Percentiles rank a stretch among this genome's conserved stretches.
Evolutionary conservation across 257 asterid species (phyloP).

Genomic region (Jaltomata sinuosa): DNA sequence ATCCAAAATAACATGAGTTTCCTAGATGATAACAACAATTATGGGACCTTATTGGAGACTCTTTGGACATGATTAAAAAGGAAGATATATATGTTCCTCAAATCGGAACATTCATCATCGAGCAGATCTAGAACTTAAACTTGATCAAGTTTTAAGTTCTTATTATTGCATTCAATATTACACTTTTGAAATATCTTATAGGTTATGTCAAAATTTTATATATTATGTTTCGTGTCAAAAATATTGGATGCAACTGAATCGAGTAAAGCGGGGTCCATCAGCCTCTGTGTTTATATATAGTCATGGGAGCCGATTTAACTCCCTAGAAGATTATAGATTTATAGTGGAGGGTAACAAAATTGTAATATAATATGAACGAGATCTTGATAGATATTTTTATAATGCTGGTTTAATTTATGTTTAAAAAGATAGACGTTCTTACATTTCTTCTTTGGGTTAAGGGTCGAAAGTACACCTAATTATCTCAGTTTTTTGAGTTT

Average conservation of each 20-base stretch:
- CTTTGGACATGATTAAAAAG: slow-evolving; percentile 32
- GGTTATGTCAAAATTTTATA: too few relatives aligned
- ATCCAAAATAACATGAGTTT: background rate
- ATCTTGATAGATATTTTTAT: slow-evolving; percentile 6
- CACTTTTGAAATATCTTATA: background rate
- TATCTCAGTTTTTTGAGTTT: too few relatives aligned
- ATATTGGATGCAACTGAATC: background rate
- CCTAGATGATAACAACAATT: slow-evolving; percentile 31
- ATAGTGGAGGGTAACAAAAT: background rate
- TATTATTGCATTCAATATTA: background rate
- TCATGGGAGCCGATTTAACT: background rate
- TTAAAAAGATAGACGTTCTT: background rate
- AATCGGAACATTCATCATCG: background rate
- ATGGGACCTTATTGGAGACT: slow-evolving; percentile 33
- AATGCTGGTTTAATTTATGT: background rate
- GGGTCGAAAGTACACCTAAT: too few relatives aligned
- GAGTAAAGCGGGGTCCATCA: background rate
- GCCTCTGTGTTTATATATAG: background rate
- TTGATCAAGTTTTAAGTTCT: background rate
- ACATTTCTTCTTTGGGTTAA: background rate
- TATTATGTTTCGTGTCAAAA: background rate
- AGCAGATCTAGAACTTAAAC: background rate
- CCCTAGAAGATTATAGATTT: background rate
- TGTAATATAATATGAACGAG: background rate
- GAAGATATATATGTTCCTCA: background rate